phyloP scores from a whole-genome alignment of 352 stramenopile species.

The Pythium phragmitis region DNA sequence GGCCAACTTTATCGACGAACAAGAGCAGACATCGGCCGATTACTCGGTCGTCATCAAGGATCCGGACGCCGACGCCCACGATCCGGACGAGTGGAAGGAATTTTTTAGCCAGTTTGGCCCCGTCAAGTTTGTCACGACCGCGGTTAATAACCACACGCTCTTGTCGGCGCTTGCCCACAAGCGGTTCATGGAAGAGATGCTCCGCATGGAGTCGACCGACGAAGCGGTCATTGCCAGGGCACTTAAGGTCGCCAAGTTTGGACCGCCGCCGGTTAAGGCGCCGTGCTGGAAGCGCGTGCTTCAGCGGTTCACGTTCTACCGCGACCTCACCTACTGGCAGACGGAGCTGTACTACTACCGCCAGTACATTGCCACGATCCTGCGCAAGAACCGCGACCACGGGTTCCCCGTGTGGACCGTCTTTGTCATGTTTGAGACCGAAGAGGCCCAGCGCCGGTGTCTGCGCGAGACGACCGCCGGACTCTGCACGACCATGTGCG shows the following conservation, averaged over 20 bases:
- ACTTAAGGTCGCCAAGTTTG: conserved; percentile 39
- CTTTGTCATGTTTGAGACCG: conserved; percentile 78
- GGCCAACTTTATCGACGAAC: conserved; percentile 47
- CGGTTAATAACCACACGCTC: conserved; percentile 58
- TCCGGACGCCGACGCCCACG: conserved; percentile 59
- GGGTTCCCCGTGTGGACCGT: conserved; percentile 67
- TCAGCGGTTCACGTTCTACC: conserved; percentile 42
- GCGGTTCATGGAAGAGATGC: conserved; percentile 68
- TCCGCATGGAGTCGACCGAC: conserved; percentile 63
- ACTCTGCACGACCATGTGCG: conserved; percentile 43
- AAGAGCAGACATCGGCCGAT: conserved; percentile 68
- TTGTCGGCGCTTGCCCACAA: conserved; percentile 59
- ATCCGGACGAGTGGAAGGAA: conserved; percentile 61
- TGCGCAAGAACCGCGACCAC: conserved; percentile 28
- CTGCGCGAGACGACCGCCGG: conserved; percentile 50
- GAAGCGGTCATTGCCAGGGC: conserved; percentile 27
- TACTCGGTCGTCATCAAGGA: conserved; percentile 77
- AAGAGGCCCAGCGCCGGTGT: conserved; percentile 56
- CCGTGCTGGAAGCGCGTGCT: conserved; percentile 32
- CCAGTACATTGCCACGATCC: conserved; percentile 31
- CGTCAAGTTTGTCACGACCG: conserved; percentile 71
- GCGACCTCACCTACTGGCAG: conserved; percentile 66
- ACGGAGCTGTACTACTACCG: conserved; percentile 46
- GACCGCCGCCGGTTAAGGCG: conserved; percentile 21
- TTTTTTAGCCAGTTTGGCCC: conserved; percentile 72